Conservation (phyloP, 2,329 filamentous ascomycete genomes). For the Penicillium sp. region DNA sequence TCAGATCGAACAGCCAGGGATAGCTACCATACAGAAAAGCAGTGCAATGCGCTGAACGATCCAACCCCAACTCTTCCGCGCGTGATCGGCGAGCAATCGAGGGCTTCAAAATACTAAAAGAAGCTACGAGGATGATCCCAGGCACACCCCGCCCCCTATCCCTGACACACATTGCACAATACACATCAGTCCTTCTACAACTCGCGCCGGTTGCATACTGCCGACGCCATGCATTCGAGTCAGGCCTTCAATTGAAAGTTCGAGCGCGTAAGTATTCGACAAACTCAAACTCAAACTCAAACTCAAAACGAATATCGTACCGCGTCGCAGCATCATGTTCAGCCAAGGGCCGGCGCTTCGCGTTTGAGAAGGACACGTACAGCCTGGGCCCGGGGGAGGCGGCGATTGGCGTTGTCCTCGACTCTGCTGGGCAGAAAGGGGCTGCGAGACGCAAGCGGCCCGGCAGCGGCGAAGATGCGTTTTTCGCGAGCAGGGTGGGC, state of each 20-base stretch:
- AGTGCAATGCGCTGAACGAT: no score
- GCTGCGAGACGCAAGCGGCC: constrained; percentile 60
- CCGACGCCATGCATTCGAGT: not conserved
- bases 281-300: no score
- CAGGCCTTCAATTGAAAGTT: no score
- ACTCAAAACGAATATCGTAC: constrained; percentile 61
- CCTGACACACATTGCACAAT: not conserved
- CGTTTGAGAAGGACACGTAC: constrained; percentile 65
- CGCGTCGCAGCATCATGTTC: constrained; percentile 71
- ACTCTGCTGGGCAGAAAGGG: constrained; percentile 22
- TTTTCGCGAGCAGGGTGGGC: constrained; percentile 83
- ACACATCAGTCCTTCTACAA: not conserved
- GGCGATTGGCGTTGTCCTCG: constrained; percentile 34
- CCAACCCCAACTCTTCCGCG: no score
- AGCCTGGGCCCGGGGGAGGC: constrained; percentile 59
- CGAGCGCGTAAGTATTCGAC: no score
- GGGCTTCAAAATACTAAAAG: no score
- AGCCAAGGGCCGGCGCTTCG: constrained; percentile 66
- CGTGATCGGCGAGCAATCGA: no score
- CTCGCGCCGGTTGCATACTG: not conserved
- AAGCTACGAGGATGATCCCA: constrained; percentile 6
- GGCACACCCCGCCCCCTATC: constrained; percentile 9
- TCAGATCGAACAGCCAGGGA: no score
- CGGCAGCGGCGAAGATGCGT: constrained; percentile 89
- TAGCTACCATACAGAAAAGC: no score